These are phyloP conservation scores for Rutstroemia sp. DNA, from an alignment of 2,329 filamentous ascomycete genomes.

Conservation along the genomic window DNA sequence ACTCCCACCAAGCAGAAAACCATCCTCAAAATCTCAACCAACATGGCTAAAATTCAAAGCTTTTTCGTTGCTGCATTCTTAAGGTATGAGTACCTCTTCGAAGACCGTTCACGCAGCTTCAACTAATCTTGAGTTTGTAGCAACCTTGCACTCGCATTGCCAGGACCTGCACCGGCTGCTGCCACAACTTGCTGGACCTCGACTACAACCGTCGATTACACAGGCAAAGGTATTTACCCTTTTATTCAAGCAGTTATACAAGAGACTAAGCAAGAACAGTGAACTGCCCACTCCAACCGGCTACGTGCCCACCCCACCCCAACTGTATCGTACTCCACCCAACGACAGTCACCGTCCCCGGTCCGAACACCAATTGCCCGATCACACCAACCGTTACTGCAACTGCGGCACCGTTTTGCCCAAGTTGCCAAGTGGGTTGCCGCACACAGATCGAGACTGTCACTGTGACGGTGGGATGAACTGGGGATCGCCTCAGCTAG, in stretches of 20 bases:
- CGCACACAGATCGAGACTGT: conserved; percentile 7
- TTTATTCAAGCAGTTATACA: neutral
- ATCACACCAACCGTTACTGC: conserved; percentile 18
- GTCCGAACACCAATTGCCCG: conserved; percentile 12
- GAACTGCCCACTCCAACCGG: conserved; percentile 7
- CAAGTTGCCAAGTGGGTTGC: conserved; percentile 16
- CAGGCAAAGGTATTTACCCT: neutral
- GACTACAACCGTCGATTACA: neutral
- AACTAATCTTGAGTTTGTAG: neutral
- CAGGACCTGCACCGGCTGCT: neutral
- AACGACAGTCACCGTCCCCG: conserved; percentile 11
- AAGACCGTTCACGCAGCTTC: neutral
- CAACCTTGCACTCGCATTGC: conserved; percentile 6
- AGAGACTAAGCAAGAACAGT: conserved; percentile 6
- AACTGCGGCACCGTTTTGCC: conserved; percentile 10
- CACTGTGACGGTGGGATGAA: conserved; percentile 8
- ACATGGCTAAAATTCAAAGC: neutral
- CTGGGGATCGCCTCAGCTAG: no score
- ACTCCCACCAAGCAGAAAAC: neutral
- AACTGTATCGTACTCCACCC: conserved; percentile 11
- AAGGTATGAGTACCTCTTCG: neutral
- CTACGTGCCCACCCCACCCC: conserved; percentile 9
- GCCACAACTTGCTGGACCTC: conserved; percentile 12
- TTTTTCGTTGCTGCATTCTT: neutral
- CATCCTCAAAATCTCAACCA: neutral